Conservation (phyloP, 345 rosid species). For the Bruguiera parviflora region DNA sequence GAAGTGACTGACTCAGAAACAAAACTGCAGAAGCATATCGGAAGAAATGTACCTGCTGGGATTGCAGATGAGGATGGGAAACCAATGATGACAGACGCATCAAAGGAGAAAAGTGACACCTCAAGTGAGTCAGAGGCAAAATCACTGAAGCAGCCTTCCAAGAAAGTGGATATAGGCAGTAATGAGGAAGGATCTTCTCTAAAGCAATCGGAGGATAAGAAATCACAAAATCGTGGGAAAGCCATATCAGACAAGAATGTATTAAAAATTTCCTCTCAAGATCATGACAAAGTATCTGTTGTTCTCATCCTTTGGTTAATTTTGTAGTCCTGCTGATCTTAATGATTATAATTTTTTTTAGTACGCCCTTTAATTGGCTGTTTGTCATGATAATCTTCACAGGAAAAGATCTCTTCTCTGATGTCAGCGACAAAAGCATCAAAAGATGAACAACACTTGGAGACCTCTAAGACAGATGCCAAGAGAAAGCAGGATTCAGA, state of each 20-base stretch:
- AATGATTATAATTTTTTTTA: background rate
- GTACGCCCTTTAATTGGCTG: background rate
- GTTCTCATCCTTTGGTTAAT: conserved; percentile 1
- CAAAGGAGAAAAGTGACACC: conserved; percentile 38
- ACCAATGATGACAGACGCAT: conserved; percentile 22
- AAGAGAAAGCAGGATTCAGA: conserved; percentile 60
- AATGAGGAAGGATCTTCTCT: conserved; percentile 44
- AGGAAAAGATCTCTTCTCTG: conserved; percentile 54
- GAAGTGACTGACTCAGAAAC: conserved; percentile 54
- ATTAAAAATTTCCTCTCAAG: conserved; percentile 40
- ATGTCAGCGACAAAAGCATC: conserved; percentile 45
- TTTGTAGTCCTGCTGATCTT: conserved; percentile 8
- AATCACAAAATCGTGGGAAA: conserved; percentile 44
- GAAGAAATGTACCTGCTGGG: conserved; percentile 38
- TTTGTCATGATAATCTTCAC: conserved; percentile 10
- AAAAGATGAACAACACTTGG: conserved; percentile 42
- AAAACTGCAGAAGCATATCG: conserved; percentile 38
- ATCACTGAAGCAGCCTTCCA: conserved; percentile 22
- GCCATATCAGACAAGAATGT: conserved; percentile 38
- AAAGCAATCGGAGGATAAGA: conserved; percentile 53
- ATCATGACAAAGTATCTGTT: conserved; percentile 44
- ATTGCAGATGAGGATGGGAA: conserved; percentile 39
- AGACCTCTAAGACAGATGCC: conserved; percentile 46
- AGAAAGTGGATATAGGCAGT: conserved; percentile 46
- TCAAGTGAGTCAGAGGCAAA: conserved; percentile 42